Evolutionary conservation across 768 basidiomycete genomes (phyloP).

Genomic region (Lactarius indigo): DNA sequence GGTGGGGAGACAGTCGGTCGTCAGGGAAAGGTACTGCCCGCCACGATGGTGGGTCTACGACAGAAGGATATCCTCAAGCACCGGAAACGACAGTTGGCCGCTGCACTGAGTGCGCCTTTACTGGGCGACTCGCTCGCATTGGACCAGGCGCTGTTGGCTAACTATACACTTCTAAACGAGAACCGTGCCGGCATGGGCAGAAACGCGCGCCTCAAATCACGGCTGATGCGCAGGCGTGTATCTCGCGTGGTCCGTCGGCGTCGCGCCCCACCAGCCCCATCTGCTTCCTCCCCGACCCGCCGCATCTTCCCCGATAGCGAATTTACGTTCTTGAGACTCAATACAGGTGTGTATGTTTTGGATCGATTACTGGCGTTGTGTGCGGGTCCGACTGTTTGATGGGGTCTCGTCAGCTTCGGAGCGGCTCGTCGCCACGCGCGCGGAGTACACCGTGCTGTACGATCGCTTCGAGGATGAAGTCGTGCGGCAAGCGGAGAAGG

Average conservation of each 20-base stretch:
- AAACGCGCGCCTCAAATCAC: conserved; percentile 24
- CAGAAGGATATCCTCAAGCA: conserved; percentile 70
- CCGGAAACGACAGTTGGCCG: conserved; percentile 66
- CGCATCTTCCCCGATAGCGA: conserved; percentile 46
- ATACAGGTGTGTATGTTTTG: conserved; percentile 62
- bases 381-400: conserved; percentile 24
- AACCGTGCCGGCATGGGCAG: not conserved
- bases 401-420: conserved; percentile 56
- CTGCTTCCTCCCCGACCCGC: conserved; percentile 34
- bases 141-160: conserved; percentile 69
- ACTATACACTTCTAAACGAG: conserved; percentile 31
- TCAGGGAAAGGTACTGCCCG: conserved; percentile 51
- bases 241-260: conserved; percentile 50
- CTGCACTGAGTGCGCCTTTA: conserved; percentile 63
- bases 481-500: conserved; percentile 61
- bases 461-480: conserved; percentile 72
- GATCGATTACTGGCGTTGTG: conserved; percentile 28
- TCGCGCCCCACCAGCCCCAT: conserved; percentile 35
- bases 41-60: conserved; percentile 65
- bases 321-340: conserved; percentile 61
- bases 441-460: conserved; percentile 63
- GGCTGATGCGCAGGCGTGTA: conserved; percentile 52
- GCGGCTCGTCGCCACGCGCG: conserved; percentile 62
- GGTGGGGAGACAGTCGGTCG: conserved; percentile 15
- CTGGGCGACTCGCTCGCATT: conserved; percentile 68